Evolutionary conservation across 495 filamentous ascomycete genomes (phyloP).

Genomic region (Neohortaea acidophila): DNA sequence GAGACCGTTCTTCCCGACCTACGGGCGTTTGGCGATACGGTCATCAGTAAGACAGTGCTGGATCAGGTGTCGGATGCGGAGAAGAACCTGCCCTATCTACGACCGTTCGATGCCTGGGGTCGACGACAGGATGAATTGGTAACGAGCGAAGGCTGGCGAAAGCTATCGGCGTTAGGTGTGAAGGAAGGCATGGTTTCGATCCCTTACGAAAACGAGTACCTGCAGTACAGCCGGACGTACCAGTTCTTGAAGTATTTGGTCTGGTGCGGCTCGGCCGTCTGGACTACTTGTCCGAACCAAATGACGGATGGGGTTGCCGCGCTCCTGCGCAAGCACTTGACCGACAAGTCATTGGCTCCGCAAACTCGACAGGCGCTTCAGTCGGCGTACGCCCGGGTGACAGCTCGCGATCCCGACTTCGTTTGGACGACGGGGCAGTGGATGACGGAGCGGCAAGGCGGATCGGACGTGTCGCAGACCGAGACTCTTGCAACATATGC

Average conservation of each 20-base stretch:
- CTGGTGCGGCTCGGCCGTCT: slow-evolving; percentile 45
- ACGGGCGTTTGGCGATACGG: slow-evolving; percentile 14
- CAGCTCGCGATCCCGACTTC: slow-evolving; percentile 39
- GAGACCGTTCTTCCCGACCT: background rate
- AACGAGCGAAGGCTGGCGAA: slow-evolving; percentile 42
- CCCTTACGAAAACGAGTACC: slow-evolving; percentile 36
- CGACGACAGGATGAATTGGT: slow-evolving; percentile 33
- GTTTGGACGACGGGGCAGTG: slow-evolving; percentile 69
- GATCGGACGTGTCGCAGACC: slow-evolving; percentile 54
- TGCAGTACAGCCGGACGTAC: slow-evolving; percentile 34
- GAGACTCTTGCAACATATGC: slow-evolving; percentile 44
- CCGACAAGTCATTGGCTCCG: slow-evolving; percentile 15
- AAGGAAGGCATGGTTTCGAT: slow-evolving; percentile 39
- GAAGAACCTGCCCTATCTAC: slow-evolving; percentile 39
- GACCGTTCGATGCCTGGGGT: slow-evolving; percentile 37
- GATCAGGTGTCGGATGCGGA: slow-evolving; percentile 44
- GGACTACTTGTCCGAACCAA: slow-evolving; percentile 49
- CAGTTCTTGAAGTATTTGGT: slow-evolving; percentile 49
- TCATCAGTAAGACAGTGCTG: slow-evolving; percentile 28
- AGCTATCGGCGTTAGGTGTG: slow-evolving; percentile 38
- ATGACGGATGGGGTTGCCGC: slow-evolving; percentile 60
- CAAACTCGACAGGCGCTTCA: slow-evolving; percentile 32
- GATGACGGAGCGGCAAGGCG: slow-evolving; percentile 68
- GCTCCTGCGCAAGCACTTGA: slow-evolving; percentile 40
- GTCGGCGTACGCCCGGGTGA: slow-evolving; percentile 35